Base-by-base conservation (phyloP, 2,329 filamentous ascomycete species). In the Neonectria punicea region DNA sequence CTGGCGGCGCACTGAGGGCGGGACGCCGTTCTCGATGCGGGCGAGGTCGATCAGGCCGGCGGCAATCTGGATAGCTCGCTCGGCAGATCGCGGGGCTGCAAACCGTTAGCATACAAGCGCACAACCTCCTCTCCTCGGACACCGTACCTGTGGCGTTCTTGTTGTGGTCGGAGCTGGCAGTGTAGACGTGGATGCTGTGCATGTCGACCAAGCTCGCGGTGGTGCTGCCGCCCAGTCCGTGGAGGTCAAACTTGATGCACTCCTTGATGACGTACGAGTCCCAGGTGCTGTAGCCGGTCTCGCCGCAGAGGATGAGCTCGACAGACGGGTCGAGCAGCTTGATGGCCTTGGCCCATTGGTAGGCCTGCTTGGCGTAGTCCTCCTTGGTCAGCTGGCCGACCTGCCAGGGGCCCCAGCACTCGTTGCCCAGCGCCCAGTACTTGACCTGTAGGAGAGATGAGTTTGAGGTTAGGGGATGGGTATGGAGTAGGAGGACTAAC, bases 371-470 rank as follows among this genome's bases (percentile, higher is more conserved):
- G 47, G 89, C 88, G 76, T 92, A 92, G 79, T 87, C 88, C 73
- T 90, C 89, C 76, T 90, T 89, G 68, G 88, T 90, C 84, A 89
- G 86, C 79, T 91, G 87, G 70, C 84, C 88, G 63, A 92, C 86
- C 77, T 92, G 89, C 85, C 84, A 91, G 18, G 87, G 86, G 5
- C 89, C 89, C 86, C 87, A 91, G 77, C 85, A 83, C 76, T 92
- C 89, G 79, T 96, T 96, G 10, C 93, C 93, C 28, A 96, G 86
- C 2, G 92, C 92, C 93, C 93, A 96, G 83, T 94, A 95, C 80
- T 93, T 93, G 73, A 94, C 84, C 77, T 78, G 39, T 25, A 9
- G 57, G 7, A 7, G 5, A 65, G 47, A 25, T 25, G 32, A 30
- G 14, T 2, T 2, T 50, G 20, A 18, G 5, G 11, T n/a, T 5